Conservation (phyloP, 208 protist species). For the Crithidia bombi region DNA sequence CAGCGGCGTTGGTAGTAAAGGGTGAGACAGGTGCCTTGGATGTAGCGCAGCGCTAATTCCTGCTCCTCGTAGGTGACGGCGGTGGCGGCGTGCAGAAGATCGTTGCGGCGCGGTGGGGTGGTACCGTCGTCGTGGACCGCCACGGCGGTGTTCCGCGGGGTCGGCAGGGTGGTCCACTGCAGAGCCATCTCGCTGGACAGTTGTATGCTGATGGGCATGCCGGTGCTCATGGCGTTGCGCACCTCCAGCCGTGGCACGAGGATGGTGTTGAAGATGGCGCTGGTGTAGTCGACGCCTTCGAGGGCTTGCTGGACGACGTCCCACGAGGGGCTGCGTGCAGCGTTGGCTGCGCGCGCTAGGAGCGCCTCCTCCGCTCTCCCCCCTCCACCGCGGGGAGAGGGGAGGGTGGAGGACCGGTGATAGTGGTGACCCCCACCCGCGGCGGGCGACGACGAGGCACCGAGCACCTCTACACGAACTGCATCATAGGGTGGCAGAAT, state of each 20-base stretch:
- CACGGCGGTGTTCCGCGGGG: neutral
- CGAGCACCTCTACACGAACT: slow-evolving; percentile 60
- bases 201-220: slow-evolving; percentile 46
- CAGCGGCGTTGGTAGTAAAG: slow-evolving; percentile 76
- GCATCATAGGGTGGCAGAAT: slow-evolving; percentile 58
- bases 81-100: slow-evolving; percentile 46
- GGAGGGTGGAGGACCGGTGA: neutral
- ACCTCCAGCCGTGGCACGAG: slow-evolving; percentile 60
- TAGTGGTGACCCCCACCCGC: neutral
- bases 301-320: slow-evolving; percentile 70
- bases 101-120: slow-evolving; percentile 12
- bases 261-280: slow-evolving; percentile 64
- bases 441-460: slow-evolving; percentile 14
- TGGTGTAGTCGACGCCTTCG: slow-evolving; percentile 57
- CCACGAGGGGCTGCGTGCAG: slow-evolving; percentile 46
- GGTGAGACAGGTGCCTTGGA: slow-evolving; percentile 80
- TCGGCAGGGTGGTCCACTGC: slow-evolving; percentile 41
- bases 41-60: slow-evolving; percentile 78
- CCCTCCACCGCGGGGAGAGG: slow-evolving; percentile 2
- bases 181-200: slow-evolving; percentile 35
- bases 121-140: neutral
- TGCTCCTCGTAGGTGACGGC: slow-evolving; percentile 84
- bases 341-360: slow-evolving; percentile 6
- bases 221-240: slow-evolving; percentile 54
- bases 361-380: neutral